Evolutionary conservation across 805 yeast species (phyloP).

Genomic region (Saturnispora dispora): DNA sequence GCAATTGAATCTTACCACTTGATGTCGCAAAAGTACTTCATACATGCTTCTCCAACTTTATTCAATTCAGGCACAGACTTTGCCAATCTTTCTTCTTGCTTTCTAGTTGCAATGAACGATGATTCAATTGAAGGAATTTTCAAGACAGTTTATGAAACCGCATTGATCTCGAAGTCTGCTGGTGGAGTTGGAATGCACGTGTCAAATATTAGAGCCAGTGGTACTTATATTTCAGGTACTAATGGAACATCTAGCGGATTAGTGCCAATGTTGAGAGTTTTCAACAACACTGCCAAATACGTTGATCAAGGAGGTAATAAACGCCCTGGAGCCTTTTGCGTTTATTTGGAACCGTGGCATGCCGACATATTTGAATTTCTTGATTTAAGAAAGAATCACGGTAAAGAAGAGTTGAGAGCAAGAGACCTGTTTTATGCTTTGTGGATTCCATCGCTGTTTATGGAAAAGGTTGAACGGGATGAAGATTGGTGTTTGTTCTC

Average conservation of each 20-base stretch:
- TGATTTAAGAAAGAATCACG: conserved; percentile 86
- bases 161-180: conserved; percentile 85
- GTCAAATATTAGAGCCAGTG: conserved; percentile 78
- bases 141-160: conserved; percentile 79
- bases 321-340: conserved; percentile 95
- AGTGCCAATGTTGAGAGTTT: conserved; percentile 93
- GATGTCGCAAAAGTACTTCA: conserved; percentile 82
- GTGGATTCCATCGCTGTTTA: conserved; percentile 92
- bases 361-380: conserved; percentile 80
- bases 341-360: conserved; percentile 97
- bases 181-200: conserved; percentile 94
- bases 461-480: conserved; percentile 77
- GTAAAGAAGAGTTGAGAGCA: conserved; percentile 89
- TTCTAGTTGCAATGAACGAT: conserved; percentile 81
- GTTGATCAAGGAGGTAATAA: conserved; percentile 98
- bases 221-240: conserved; percentile 83
- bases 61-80: conserved; percentile 88
- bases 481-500: conserved; percentile 85
- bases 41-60: conserved; percentile 92
- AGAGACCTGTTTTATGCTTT: conserved; percentile 88
- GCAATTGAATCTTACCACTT: conserved; percentile 77
- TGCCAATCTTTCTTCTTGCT: conserved; percentile 86
- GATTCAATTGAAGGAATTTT: conserved; percentile 95
- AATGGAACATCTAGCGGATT: conserved; percentile 90
- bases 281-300: conserved; percentile 90